Conservation (phyloP, 345 rosid species). For the Dovyalis caffra region DNA sequence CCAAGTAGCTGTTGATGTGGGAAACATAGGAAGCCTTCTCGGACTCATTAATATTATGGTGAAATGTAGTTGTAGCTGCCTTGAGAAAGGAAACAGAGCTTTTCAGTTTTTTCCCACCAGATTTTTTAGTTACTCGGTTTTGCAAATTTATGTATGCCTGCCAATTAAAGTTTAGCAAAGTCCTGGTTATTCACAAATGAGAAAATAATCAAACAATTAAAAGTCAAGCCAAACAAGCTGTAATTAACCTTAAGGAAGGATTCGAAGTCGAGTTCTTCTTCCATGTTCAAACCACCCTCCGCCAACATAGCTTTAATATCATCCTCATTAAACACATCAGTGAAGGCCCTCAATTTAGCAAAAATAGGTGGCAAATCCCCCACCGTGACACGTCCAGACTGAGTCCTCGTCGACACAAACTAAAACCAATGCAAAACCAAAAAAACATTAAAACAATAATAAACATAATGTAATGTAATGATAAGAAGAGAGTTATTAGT, state of each 20-base stretch:
- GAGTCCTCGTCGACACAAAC: constrained; percentile 67
- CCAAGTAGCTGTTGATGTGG: constrained; percentile 75
- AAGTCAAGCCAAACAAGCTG: background rate
- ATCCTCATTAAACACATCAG: constrained; percentile 53
- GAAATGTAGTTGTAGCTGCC: constrained; percentile 83
- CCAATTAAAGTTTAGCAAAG: constrained; percentile 4
- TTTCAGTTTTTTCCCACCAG: constrained; percentile 52
- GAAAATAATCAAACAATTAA: background rate
- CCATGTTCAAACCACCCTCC: constrained; percentile 43
- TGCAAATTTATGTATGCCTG: constrained; percentile 81
- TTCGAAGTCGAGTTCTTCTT: constrained; percentile 80
- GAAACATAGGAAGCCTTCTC: constrained; percentile 94
- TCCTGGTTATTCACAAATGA: background rate
- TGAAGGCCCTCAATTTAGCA: constrained; percentile 65
- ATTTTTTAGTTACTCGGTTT: constrained; percentile 52
- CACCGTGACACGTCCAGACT: constrained; percentile 49
- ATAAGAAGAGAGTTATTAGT: background rate
- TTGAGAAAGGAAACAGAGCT: constrained; percentile 69
- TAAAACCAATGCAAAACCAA: constrained; percentile 15
- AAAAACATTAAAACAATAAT: background rate
- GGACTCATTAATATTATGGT: constrained; percentile 77
- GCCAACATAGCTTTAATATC: constrained; percentile 63
- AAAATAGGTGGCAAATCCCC: constrained; percentile 72
- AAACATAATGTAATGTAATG: background rate
- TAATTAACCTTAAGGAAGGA: constrained; percentile 72